Conservation (phyloP, 192 early-diverging fungal species). For the Rhizophlyctis rosea region DNA sequence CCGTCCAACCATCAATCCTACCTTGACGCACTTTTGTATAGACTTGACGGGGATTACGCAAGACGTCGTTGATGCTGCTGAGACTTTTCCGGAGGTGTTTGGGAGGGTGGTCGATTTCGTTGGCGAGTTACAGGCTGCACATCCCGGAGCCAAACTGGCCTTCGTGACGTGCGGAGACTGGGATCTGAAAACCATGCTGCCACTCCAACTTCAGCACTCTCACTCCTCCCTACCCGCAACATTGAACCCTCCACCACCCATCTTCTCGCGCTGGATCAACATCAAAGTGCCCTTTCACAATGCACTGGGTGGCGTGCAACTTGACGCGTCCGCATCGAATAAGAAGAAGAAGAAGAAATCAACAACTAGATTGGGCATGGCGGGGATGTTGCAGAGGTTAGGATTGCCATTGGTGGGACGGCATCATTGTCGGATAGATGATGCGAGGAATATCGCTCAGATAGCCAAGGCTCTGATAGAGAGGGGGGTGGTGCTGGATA, state of each 20-base stretch:
- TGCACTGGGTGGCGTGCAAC: too few relatives aligned
- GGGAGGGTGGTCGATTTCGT: slow-evolving; percentile 26
- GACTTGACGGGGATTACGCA: slow-evolving; percentile 77
- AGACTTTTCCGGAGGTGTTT: slow-evolving; percentile 47
- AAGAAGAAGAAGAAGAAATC: slow-evolving; percentile 25
- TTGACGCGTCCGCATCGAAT: too few relatives aligned
- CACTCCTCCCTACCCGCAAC: slow-evolving; percentile 3
- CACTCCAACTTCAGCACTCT: slow-evolving; percentile 20
- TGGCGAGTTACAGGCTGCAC: slow-evolving; percentile 7
- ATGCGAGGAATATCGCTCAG: slow-evolving; percentile 72
- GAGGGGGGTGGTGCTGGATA: slow-evolving; percentile 27
- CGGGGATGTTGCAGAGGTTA: slow-evolving; percentile 59
- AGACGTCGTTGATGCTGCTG: slow-evolving; percentile 47
- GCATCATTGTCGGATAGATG: slow-evolving; percentile 79
- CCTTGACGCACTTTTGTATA: slow-evolving; percentile 72
- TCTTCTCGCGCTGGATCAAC: slow-evolving; percentile 39
- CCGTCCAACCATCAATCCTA: slow-evolving; percentile 61
- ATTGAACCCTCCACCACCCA: too few relatives aligned
- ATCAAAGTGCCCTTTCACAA: slow-evolving; percentile 37
- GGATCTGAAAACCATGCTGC: slow-evolving; percentile 45
- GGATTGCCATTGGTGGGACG: slow-evolving; percentile 68
- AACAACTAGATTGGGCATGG: slow-evolving; percentile 39
- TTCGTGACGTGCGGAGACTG: slow-evolving; percentile 51
- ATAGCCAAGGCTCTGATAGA: slow-evolving; percentile 62
- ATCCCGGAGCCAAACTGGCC: too few relatives aligned